phyloP scores from a whole-genome alignment of 176 grass and related monocot genomes.

The Oryza nivara region DNA sequence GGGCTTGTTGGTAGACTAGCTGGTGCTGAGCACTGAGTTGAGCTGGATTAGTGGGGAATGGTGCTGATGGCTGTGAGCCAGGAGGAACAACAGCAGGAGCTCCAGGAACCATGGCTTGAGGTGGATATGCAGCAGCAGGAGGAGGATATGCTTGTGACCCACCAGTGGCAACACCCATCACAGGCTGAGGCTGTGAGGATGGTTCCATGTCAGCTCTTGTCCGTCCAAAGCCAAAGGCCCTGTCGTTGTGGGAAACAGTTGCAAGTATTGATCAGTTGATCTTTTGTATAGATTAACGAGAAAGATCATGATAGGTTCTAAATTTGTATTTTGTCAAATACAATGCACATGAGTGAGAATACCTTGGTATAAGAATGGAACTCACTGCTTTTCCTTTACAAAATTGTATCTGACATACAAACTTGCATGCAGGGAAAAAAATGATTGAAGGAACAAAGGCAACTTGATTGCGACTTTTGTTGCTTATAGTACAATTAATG shows the following conservation, averaged over 20 bases:
- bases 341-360: constrained; percentile 19
- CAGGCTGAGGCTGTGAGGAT: constrained; percentile 58
- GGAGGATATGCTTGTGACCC: constrained; percentile 61
- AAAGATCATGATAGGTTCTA: constrained; percentile 26
- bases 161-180: constrained; percentile 55
- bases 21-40: constrained; percentile 60
- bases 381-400: not conserved
- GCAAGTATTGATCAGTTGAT: constrained; percentile 18
- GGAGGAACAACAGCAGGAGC: constrained; percentile 37
- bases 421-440: not conserved
- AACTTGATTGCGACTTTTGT: not conserved
- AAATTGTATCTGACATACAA: not conserved
- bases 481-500: not conserved
- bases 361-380: not conserved
- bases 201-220: constrained; percentile 53
- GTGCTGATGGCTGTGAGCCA: constrained; percentile 35
- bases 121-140: constrained; percentile 28
- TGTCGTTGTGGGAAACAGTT: constrained; percentile 19
- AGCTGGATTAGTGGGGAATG: constrained; percentile 55
- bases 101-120: constrained; percentile 46
- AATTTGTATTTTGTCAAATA: not conserved
- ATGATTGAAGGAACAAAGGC: constrained; percentile 6
- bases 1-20: constrained; percentile 68
- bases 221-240: constrained; percentile 23
- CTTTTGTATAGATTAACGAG: not conserved